Evolutionary conservation across 2,329 filamentous ascomycete genomes (phyloP).

Genomic region (Pezicula rhizophila): DNA sequence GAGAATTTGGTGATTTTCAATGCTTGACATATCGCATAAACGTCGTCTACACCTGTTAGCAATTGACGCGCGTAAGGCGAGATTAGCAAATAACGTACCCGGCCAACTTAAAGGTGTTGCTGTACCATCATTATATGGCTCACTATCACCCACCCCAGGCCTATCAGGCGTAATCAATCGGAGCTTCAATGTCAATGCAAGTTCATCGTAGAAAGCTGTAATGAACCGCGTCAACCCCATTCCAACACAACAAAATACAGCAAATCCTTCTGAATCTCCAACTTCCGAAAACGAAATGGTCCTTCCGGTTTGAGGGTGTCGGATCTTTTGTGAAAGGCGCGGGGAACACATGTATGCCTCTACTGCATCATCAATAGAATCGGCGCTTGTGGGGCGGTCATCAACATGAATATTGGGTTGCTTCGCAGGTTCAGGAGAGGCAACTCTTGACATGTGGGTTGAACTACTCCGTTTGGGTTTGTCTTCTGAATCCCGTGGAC

Average conservation of each 20-base stretch:
- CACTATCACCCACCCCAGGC: constrained; percentile 89
- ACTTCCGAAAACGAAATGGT: constrained; percentile 96
- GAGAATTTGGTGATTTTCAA: constrained; percentile 95
- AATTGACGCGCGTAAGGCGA: not conserved
- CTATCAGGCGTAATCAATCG: constrained; percentile 90
- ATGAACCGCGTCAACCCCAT: constrained; percentile 97
- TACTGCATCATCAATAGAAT: constrained; percentile 85
- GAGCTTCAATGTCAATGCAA: constrained; percentile 81
- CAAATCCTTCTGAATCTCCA: constrained; percentile 83
- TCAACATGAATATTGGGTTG: constrained; percentile 39
- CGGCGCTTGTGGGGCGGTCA: constrained; percentile 70
- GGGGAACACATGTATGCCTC: constrained; percentile 78
- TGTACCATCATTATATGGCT: constrained; percentile 73
- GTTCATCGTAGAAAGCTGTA: constrained; percentile 94
- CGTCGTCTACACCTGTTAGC: constrained; percentile 53
- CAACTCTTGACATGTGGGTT: constrained; percentile 23
- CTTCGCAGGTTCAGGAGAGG: constrained; percentile 21
- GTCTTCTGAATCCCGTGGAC: constrained; percentile 21
- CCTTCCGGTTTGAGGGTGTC: constrained; percentile 78
- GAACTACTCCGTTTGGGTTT: constrained; percentile 33
- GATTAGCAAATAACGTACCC: constrained; percentile 47
- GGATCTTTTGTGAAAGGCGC: constrained; percentile 80
- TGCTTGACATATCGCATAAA: constrained; percentile 86
- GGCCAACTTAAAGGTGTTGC: constrained; percentile 91
- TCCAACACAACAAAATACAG: constrained; percentile 92